Evolutionary conservation across 2,329 filamentous ascomycete genomes (phyloP).

Genomic region (Cladosporium austrohemisphaericum): DNA sequence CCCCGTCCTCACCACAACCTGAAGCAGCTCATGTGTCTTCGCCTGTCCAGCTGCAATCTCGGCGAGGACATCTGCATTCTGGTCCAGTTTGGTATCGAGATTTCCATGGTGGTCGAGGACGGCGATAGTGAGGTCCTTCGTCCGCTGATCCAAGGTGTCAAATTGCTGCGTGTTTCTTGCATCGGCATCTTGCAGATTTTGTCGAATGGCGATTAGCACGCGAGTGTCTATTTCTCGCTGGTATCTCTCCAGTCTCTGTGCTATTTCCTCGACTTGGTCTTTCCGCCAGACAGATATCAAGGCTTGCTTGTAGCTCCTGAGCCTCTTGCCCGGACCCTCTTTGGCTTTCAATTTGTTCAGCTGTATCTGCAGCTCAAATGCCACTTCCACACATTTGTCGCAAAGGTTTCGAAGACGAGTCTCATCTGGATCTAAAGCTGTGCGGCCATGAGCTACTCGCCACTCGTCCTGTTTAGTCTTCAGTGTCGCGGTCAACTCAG

Average conservation of each 20-base stretch:
- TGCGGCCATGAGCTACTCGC: slow-evolving; percentile 1
- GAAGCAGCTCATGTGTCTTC: slow-evolving; percentile 4
- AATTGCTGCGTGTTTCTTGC: slow-evolving; percentile 1
- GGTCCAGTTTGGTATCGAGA: slow-evolving; percentile 4
- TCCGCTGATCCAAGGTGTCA: background rate
- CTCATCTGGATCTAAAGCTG: background rate
- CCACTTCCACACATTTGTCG: slow-evolving; percentile 3
- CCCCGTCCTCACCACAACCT: background rate
- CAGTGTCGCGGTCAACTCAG: background rate
- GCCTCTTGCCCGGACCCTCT: slow-evolving; percentile 1
- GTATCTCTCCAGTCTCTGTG: background rate
- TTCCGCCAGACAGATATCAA: slow-evolving; percentile 7
- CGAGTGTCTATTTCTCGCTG: slow-evolving; percentile 6
- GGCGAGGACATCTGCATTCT: slow-evolving; percentile 1
- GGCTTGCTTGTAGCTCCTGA: slow-evolving; percentile 10
- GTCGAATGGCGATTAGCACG: background rate
- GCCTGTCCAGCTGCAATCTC: background rate
- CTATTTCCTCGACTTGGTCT: background rate
- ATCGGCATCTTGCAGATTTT: background rate
- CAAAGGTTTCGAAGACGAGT: slow-evolving; percentile 4
- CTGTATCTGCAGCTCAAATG: slow-evolving; percentile 6
- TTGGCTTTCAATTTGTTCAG: slow-evolving; percentile 10
- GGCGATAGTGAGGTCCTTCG: background rate
- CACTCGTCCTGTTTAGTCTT: slow-evolving; percentile 6
- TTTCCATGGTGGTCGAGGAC: background rate